A percentile compares a stretch with the other conserved stretches of the same genome.
phyloP scores from a whole-genome alignment of 768 basidiomycete genomes.

The Saitozyma sp. region DNA sequence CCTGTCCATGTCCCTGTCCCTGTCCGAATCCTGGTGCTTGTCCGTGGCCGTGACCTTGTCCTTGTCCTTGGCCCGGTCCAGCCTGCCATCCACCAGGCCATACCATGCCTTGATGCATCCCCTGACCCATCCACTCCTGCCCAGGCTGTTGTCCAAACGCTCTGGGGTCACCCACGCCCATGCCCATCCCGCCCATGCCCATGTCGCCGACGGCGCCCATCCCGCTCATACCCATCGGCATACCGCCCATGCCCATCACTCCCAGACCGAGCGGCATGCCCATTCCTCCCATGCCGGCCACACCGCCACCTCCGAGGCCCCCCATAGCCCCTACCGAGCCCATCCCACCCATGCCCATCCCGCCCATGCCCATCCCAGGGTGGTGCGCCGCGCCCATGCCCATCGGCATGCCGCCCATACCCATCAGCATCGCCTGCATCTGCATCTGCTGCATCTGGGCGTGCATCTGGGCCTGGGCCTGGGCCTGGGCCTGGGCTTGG shows the following conservation, averaged over 20 bases:
- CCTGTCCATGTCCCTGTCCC: too few relatives aligned
- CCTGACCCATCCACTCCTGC: too few relatives aligned
- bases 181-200: background rate
- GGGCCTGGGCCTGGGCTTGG: slow-evolving; percentile 33
- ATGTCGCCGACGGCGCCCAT: background rate
- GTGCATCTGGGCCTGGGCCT: slow-evolving; percentile 23
- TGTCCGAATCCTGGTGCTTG: too few relatives aligned
- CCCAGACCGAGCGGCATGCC: background rate
- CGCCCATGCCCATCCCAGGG: slow-evolving; percentile 16
- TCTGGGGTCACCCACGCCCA: too few relatives aligned
- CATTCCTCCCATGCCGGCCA: background rate
- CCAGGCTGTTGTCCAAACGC: too few relatives aligned
- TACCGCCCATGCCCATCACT: background rate
- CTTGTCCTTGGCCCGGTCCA: too few relatives aligned
- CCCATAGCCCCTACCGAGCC: slow-evolving; percentile 12
- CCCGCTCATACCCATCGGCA: background rate
- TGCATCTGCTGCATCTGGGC: slow-evolving; percentile 20
- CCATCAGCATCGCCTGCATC: slow-evolving; percentile 31
- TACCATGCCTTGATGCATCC: too few relatives aligned
- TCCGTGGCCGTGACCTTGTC: too few relatives aligned
- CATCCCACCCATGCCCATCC: slow-evolving; percentile 24
- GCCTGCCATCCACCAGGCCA: too few relatives aligned
- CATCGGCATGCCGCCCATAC: slow-evolving; percentile 6
- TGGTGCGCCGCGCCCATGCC: slow-evolving; percentile 5
- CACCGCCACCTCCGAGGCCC: background rate